These are phyloP conservation scores for Xylaria sp. DNA, from an alignment of 2,329 filamentous ascomycete genomes.

Conservation along the genomic window DNA sequence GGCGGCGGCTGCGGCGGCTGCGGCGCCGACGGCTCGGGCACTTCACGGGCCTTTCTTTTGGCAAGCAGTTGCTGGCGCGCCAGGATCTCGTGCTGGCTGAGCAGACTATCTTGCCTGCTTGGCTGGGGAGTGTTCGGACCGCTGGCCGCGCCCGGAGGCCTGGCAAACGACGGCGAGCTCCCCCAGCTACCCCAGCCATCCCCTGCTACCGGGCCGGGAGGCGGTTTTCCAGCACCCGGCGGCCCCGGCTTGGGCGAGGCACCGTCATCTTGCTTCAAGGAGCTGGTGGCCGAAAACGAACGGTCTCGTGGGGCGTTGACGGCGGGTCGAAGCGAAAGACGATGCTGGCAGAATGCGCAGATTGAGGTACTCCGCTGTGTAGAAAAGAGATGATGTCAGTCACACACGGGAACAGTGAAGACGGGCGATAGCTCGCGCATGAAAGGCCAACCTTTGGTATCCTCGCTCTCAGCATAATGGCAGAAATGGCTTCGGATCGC, in stretches of 20 bases:
- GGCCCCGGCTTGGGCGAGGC: background rate
- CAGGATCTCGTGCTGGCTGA: slow-evolving; percentile 22
- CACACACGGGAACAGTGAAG: background rate
- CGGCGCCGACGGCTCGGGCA: slow-evolving; percentile 4
- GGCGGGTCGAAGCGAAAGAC: slow-evolving; percentile 24
- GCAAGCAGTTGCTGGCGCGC: slow-evolving; percentile 30
- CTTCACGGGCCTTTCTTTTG: slow-evolving; percentile 13
- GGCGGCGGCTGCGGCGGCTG: slow-evolving; percentile 4
- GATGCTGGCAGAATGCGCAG: slow-evolving; percentile 36
- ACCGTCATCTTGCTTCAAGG: slow-evolving; percentile 8
- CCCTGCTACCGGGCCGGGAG: background rate
- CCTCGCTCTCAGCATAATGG: slow-evolving; percentile 38
- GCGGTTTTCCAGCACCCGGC: background rate
- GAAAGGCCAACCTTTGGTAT: slow-evolving; percentile 30
- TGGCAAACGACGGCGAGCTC: background rate
- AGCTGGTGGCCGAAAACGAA: slow-evolving; percentile 23
- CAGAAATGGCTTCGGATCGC: slow-evolving; percentile 9
- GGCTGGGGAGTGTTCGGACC: background rate
- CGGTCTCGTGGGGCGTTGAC: slow-evolving; percentile 19
- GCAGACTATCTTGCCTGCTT: slow-evolving; percentile 11
- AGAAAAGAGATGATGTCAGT: slow-evolving; percentile 14
- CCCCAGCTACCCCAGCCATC: slow-evolving; percentile 25
- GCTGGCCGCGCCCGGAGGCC: background rate
- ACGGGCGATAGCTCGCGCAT: background rate
- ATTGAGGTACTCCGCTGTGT: slow-evolving; percentile 34